Conservation (phyloP, 495 filamentous ascomycete species). For the Trichoderma erinaceum region DNA sequence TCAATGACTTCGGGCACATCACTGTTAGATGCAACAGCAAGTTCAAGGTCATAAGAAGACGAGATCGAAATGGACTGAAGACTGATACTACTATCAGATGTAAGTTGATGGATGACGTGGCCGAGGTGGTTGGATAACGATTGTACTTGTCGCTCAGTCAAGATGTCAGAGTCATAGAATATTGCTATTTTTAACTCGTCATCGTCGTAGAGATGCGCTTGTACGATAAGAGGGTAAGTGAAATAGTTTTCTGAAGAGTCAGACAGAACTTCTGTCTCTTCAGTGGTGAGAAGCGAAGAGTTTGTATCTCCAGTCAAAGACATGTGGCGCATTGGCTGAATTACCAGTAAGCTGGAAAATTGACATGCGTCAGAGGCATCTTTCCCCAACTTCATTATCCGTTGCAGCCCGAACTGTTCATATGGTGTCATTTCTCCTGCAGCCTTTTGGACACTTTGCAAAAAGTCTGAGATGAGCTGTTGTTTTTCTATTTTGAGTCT, state of each 20-base stretch:
- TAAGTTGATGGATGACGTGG: constrained; percentile 15
- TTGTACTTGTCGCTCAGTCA: constrained; percentile 18
- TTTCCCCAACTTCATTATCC: not conserved
- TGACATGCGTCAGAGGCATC: constrained; percentile 31
- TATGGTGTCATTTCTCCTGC: constrained; percentile 33
- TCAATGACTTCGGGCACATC: not conserved
- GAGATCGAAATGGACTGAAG: not conserved
- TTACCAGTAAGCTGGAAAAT: constrained; percentile 25
- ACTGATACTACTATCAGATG: not conserved
- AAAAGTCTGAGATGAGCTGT: constrained; percentile 18
- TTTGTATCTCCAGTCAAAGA: not conserved
- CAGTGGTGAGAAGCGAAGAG: constrained; percentile 16
- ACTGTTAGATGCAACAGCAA: not conserved
- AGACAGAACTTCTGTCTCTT: not conserved
- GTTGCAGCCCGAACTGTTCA: constrained; percentile 6
- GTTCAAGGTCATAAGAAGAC: not conserved
- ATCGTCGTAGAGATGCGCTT: constrained; percentile 14
- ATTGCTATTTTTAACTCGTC: constrained; percentile 16
- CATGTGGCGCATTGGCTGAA: not conserved
- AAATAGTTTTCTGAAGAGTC: not conserved
- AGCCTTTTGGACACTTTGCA: constrained; percentile 29
- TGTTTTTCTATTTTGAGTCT: constrained; percentile 26
- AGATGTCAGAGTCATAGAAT: constrained; percentile 18
- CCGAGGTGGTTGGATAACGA: constrained; percentile 21
- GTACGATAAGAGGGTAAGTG: constrained; percentile 23